These are phyloP conservation scores for Colletotrichum sp. DNA, from an alignment of 2,329 filamentous ascomycete species.

Conservation along the genomic window DNA sequence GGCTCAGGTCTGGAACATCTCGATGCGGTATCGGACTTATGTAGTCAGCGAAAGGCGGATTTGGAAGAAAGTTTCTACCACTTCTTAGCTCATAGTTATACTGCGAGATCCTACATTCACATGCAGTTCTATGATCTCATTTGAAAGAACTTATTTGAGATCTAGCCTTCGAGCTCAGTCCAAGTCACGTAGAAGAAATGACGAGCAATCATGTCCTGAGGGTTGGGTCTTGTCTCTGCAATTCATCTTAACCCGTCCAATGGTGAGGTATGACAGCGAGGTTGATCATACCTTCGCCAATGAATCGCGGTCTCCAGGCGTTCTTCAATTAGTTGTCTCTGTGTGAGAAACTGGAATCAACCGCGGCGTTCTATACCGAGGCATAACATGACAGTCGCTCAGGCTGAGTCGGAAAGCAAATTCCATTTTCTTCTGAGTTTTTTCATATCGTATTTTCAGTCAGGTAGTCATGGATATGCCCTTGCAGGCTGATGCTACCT, in stretches of 20 bases:
- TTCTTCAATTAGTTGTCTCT: rapidly evolving
- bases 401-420: background rate
- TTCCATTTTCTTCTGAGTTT: rapidly evolving
- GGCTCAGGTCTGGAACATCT: background rate
- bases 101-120: background rate
- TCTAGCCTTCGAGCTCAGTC: rapidly evolving
- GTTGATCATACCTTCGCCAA: background rate
- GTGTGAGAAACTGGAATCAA: rapidly evolving
- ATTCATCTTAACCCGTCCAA: background rate
- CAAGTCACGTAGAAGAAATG: background rate
- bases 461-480: background rate
- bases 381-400: background rate
- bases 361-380: rapidly evolving
- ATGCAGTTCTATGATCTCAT: background rate
- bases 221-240: background rate
- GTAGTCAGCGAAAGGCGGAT: background rate
- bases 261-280: rapidly evolving
- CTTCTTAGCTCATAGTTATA: background rate
- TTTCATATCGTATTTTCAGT: background rate
- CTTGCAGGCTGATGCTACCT: background rate
- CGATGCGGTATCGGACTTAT: background rate
- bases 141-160: rapidly evolving
- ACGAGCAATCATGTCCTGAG: background rate
- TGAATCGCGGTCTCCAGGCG: background rate
- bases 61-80: background rate